Percentiles rank a stretch among this genome's conserved stretches.
phyloP scores from a whole-genome alignment of 441 rosid species.

The Euphorbia celastroides region DNA sequence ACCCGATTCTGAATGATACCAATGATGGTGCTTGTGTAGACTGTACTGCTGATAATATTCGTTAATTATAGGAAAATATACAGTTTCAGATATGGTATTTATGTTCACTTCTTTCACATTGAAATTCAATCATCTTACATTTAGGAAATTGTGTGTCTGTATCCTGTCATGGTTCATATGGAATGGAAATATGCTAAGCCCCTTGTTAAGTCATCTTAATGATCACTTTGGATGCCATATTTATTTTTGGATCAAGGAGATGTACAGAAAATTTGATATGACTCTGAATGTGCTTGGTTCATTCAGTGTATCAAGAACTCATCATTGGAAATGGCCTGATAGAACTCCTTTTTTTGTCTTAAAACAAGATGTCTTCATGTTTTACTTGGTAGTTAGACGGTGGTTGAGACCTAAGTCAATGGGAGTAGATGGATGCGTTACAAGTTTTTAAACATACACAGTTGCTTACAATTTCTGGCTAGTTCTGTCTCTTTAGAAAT shows the following conservation, averaged over 20 bases:
- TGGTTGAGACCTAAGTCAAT: slow-evolving; percentile 1
- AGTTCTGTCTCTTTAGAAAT: no score
- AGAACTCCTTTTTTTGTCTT: background rate
- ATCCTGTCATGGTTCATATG: background rate
- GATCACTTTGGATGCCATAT: no score
- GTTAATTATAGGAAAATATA: background rate
- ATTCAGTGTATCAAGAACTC: background rate
- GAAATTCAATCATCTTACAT: background rate
- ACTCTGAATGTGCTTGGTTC: background rate
- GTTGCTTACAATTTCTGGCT: no score
- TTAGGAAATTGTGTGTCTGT: background rate
- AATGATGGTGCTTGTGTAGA: background rate
- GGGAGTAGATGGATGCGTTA: background rate
- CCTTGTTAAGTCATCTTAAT: no score
- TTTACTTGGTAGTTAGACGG: background rate
- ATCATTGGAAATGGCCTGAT: background rate
- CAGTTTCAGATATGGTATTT: background rate
- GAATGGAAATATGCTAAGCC: background rate
- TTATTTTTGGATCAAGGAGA: background rate
- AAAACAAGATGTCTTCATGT: background rate
- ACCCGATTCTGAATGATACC: no score
- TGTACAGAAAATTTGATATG: background rate
- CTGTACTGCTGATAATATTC: background rate
- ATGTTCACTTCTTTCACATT: background rate
- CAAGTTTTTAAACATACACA: background rate